These are phyloP conservation scores for Glebionis coronaria DNA, from an alignment of 129 eudicot genomes.

Conservation along the genomic window DNA sequence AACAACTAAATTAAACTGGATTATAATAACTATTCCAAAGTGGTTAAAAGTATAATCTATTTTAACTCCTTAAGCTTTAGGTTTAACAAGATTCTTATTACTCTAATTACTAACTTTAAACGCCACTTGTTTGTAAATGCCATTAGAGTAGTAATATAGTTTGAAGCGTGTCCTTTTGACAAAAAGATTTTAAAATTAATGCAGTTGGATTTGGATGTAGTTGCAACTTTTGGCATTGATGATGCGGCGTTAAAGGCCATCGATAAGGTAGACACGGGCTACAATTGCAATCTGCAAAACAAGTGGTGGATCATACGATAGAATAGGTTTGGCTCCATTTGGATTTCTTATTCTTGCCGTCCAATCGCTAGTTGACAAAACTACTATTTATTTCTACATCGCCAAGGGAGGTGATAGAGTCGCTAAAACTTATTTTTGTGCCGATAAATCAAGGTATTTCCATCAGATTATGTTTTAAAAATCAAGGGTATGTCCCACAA, in stretches of 20 bases:
- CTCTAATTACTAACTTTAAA: too few species aligned
- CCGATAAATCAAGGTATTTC: conserved; percentile 55
- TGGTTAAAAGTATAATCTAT: too few species aligned
- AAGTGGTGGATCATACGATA: conserved; percentile 48
- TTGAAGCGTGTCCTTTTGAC: background rate
- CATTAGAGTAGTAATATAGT: too few species aligned
- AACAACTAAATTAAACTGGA: too few species aligned
- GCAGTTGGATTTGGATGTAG: conserved; percentile 73
- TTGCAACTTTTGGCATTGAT: conserved; percentile 47
- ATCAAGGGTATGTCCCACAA: too few species aligned
- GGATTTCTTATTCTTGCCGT: conserved; percentile 69
- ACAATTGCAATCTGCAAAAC: conserved; percentile 54
- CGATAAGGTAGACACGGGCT: conserved; percentile 34
- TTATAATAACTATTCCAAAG: too few species aligned
- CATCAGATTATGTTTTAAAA: background rate
- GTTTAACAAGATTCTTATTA: too few species aligned
- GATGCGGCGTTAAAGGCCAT: conserved; percentile 27
- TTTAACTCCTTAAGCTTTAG: too few species aligned
- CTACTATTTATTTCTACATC: conserved; percentile 65
- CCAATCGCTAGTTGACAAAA: conserved; percentile 43
- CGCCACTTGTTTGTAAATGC: too few species aligned
- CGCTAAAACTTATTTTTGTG: conserved; percentile 48
- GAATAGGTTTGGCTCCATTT: conserved; percentile 66
- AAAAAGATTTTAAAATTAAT: too few species aligned
- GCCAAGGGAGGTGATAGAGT: conserved; percentile 49